Percentiles rank a stretch among this genome's conserved stretches.
Conservation (phyloP, 805 yeast species). For the Zygosaccharomyces pseudorouxii region DNA sequence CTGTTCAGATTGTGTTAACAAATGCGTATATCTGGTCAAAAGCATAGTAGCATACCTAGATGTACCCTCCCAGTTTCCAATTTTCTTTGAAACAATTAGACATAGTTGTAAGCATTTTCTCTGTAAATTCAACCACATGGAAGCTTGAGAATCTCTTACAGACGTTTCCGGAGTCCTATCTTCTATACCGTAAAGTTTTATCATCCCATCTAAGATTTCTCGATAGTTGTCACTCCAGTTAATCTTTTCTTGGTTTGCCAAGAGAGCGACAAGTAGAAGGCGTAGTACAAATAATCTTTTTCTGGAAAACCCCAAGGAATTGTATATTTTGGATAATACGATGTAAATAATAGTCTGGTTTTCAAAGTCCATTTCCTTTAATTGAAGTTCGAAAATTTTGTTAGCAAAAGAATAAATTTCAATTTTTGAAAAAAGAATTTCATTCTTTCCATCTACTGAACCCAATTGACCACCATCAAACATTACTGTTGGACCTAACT, state of each 20-base stretch:
- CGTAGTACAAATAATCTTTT: conserved; percentile 68
- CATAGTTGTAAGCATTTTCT: conserved; percentile 51
- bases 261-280: conserved; percentile 51
- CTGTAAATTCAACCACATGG: conserved; percentile 55
- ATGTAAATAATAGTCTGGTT: conserved; percentile 62
- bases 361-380: conserved; percentile 42
- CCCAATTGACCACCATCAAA: conserved; percentile 9
- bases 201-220: conserved; percentile 45
- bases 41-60: conserved; percentile 49
- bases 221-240: conserved; percentile 35
- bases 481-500: conserved; percentile 4
- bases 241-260: conserved; percentile 36
- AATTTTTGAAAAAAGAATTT: conserved; percentile 28
- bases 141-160: conserved; percentile 25
- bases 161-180: conserved; percentile 34
- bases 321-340: conserved; percentile 60
- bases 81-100: conserved; percentile 48
- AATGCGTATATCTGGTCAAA: conserved; percentile 50
- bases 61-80: conserved; percentile 43
- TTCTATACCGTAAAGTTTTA: conserved; percentile 52
- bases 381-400: conserved; percentile 42
- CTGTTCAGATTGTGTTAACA: conserved; percentile 59
- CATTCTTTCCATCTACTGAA: background rate
- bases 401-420: conserved; percentile 50
- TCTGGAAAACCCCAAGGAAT: conserved; percentile 54